A percentile compares a stretch with the other conserved stretches of the same genome.
Evolutionary conservation across 2,329 filamentous ascomycete species (phyloP).

Genomic region (Allantophomopsis cytisporea): DNA sequence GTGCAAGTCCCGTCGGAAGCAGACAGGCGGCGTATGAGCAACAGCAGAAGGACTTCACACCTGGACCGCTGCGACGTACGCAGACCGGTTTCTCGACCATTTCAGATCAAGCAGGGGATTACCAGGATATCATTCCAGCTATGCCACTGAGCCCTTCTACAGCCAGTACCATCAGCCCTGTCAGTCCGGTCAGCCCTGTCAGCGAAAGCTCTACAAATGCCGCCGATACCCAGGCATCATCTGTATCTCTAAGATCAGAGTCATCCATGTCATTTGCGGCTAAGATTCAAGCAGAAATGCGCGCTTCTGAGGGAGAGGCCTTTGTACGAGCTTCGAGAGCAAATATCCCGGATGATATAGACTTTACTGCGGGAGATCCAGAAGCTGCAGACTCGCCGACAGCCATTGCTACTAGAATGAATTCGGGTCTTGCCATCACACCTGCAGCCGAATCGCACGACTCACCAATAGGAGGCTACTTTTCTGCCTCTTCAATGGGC

Average conservation of each 20-base stretch:
- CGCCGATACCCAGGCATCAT: no score
- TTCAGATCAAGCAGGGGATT: conserved; percentile 6
- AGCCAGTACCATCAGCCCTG: no score
- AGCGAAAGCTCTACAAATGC: no score
- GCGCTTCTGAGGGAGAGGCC: conserved; percentile 43
- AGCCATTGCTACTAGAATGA: conserved; percentile 4
- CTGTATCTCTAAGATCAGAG: no score
- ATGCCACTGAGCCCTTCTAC: no score
- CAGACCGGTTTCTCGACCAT: conserved; percentile 35
- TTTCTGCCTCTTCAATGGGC: no score
- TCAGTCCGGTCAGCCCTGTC: no score
- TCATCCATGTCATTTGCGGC: conserved; percentile 9
- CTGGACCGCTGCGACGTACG: conserved; percentile 38
- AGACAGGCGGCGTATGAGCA: neutral
- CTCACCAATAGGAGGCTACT: no score
- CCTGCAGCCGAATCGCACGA: no score
- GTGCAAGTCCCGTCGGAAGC: no score
- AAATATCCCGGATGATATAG: conserved; percentile 6
- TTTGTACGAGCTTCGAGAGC: conserved; percentile 25
- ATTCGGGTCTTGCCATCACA: neutral
- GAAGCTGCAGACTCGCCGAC: neutral
- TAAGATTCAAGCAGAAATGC: conserved; percentile 43
- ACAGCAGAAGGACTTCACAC: conserved; percentile 25
- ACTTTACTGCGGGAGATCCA: conserved; percentile 4
- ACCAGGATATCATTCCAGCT: conserved; percentile 1